Percentiles rank a stretch among this genome's conserved stretches.
Conservation (phyloP, 164 flowering plant genomes). For the Cinnamomum chago region DNA sequence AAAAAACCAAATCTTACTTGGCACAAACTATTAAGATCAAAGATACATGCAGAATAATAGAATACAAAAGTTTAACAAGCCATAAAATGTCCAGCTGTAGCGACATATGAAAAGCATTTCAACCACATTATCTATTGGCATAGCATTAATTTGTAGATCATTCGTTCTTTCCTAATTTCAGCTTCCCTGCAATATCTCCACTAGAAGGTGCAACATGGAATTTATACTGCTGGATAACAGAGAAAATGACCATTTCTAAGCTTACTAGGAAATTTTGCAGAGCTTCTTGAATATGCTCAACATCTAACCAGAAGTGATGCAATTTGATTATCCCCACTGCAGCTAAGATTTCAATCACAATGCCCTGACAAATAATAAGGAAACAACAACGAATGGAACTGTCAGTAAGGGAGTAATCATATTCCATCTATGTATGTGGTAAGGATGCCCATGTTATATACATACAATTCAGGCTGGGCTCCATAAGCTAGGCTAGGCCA, state of each 20-base stretch:
- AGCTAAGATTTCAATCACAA: constrained; percentile 65
- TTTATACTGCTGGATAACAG: constrained; percentile 89
- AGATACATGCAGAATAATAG: neutral
- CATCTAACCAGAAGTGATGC: constrained; percentile 86
- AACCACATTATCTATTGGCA: neutral
- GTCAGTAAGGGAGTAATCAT: neutral
- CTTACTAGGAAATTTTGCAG: constrained; percentile 75
- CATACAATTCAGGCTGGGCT: no score
- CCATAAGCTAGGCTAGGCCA: no score
- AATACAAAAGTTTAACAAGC: neutral
- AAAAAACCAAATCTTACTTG: neutral
- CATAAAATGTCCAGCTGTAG: neutral
- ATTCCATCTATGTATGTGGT: neutral
- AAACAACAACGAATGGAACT: neutral
- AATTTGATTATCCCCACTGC: constrained; percentile 59
- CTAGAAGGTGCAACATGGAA: constrained; percentile 79
- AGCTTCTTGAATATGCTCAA: constrained; percentile 79
- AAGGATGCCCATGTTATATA: no score
- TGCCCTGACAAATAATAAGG: constrained; percentile 45
- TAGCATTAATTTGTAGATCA: neutral
- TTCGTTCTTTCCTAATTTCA: constrained; percentile 36
- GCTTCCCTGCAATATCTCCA: constrained; percentile 55
- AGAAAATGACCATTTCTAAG: constrained; percentile 83
- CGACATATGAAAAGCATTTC: neutral
- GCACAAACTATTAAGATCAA: neutral